A percentile compares a stretch with the other conserved stretches of the same genome.
Conservation (phyloP, 306 rosid genomes). For the Rubus parviflorus region DNA sequence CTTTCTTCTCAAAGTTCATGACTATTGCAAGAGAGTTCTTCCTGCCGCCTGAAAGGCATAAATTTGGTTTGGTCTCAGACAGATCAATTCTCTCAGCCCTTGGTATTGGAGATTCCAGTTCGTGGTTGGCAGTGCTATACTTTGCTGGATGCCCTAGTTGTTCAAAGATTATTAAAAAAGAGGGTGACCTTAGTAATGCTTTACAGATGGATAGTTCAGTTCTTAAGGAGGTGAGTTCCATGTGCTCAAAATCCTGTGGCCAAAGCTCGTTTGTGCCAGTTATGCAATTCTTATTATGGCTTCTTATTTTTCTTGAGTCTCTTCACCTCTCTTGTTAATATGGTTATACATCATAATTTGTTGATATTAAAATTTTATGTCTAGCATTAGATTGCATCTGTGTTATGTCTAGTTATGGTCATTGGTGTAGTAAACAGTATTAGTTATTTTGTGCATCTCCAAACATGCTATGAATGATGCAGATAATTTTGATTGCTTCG, state of each 20-base stretch:
- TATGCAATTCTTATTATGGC: not conserved
- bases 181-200: slow-evolving; percentile 57
- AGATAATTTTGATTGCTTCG: not conserved
- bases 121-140: slow-evolving; percentile 74
- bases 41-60: slow-evolving; percentile 66
- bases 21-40: slow-evolving; percentile 62
- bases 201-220: slow-evolving; percentile 49
- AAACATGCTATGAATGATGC: not conserved
- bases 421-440: not conserved
- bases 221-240: slow-evolving; percentile 65
- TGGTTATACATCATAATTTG: not conserved
- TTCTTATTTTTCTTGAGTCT: not conserved
- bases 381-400: not conserved
- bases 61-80: slow-evolving; percentile 70
- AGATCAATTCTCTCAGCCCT: slow-evolving; percentile 76
- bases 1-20: slow-evolving; percentile 71
- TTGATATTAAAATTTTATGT: not conserved
- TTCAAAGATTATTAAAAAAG: slow-evolving; percentile 64
- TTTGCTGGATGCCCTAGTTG: slow-evolving; percentile 69
- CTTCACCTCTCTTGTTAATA: not conserved
- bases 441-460: not conserved
- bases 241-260: not conserved
- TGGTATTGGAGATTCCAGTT: slow-evolving; percentile 62
- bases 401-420: not conserved
- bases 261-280: not conserved